Evolutionary conservation across 2,329 filamentous ascomycete genomes (phyloP).

Genomic region (Colletotrichum sojae): DNA sequence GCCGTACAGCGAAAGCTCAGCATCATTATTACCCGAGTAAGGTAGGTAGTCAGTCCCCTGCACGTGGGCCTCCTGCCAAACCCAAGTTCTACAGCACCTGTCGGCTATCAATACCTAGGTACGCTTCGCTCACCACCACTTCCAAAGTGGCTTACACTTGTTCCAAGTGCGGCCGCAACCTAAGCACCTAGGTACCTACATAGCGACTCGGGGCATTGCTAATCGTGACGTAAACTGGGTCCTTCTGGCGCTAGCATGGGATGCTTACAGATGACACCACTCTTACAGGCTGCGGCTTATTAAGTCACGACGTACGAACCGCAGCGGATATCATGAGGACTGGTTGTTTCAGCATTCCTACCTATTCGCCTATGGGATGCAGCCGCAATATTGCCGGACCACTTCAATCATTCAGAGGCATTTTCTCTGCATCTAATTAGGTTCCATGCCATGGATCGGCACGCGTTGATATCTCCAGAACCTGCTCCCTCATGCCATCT

Average conservation of each 20-base stretch:
- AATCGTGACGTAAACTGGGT: constrained; percentile 52
- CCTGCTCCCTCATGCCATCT: constrained; percentile 62
- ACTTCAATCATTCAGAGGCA: not conserved
- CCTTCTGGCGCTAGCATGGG: constrained; percentile 6
- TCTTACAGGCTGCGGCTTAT: constrained; percentile 16
- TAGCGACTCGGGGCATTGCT: constrained; percentile 45
- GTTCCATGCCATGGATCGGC: not conserved
- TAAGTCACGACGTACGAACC: constrained; percentile 11
- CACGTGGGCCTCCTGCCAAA: no score
- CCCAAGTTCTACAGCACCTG: no score
- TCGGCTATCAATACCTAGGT: no score
- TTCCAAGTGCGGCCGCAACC: not conserved
- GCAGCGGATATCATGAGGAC: not conserved
- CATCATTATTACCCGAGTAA: no score
- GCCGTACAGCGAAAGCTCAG: no score
- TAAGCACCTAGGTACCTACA: not conserved
- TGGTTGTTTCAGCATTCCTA: constrained; percentile 14
- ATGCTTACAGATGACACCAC: constrained; percentile 38
- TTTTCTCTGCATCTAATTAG: constrained; percentile 7
- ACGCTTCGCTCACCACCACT: not conserved
- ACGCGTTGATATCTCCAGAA: not conserved
- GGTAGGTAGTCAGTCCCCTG: no score
- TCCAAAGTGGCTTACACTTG: not conserved
- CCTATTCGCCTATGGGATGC: not conserved
- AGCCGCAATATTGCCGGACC: constrained; percentile 3